Conservation (phyloP, 495 filamentous ascomycete genomes). For the Tuber microsphaerosporum region DNA sequence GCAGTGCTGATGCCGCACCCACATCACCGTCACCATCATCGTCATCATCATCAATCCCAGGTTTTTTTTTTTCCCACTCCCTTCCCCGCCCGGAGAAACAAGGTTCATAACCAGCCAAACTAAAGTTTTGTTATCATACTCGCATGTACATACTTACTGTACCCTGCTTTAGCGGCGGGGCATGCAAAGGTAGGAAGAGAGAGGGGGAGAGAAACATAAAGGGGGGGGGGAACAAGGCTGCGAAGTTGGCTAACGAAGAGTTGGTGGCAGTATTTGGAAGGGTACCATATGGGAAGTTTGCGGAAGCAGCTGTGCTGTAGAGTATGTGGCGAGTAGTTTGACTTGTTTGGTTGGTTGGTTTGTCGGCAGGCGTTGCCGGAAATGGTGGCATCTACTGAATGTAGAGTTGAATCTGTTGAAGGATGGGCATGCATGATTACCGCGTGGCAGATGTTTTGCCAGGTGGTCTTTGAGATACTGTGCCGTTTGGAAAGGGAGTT, state of each 20-base stretch:
- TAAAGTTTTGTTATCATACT: neutral
- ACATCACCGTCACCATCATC: neutral
- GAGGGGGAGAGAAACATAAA: neutral
- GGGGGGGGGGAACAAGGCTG: no score
- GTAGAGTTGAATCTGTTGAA: neutral
- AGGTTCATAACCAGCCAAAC: neutral
- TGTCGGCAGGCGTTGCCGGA: neutral
- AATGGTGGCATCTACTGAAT: neutral
- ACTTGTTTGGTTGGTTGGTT: neutral
- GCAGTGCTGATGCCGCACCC: neutral
- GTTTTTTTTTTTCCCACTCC: neutral
- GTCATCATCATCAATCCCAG: neutral
- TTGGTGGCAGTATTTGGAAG: no score
- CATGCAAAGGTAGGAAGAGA: neutral
- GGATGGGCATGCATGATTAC: neutral
- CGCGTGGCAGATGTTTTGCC: constrained; percentile 1
- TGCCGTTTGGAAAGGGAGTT: neutral
- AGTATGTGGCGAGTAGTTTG: neutral
- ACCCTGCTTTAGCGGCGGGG: neutral
- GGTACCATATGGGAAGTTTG: no score
- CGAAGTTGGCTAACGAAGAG: no score
- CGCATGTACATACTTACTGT: neutral
- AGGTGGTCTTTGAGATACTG: neutral
- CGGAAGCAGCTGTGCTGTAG: neutral
- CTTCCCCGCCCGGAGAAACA: neutral